Evolutionary conservation across 164 flowering plant species (phyloP), one percentile per base, ranked within the genome.

Genomic region (Sedum album): DNA sequence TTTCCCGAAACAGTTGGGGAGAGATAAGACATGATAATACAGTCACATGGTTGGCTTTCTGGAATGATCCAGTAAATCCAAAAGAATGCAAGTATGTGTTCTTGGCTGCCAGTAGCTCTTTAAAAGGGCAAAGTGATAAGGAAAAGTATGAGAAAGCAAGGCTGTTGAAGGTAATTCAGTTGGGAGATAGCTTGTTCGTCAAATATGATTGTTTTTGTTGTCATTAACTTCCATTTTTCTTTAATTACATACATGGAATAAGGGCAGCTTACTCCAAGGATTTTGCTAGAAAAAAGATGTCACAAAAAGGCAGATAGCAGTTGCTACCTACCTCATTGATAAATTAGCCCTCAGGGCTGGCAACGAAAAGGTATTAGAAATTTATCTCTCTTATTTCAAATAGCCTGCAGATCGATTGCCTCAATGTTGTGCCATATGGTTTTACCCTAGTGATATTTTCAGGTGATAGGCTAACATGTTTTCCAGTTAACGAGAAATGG

Each of bases 121-220:
- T 95, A 82, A 95, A 95, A 74, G 99, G 99, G 57, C 98, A 88
- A 78, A 95, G 99, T 81, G 99, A 95, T 81, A 95, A 85, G 79
- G 98, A 95, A 71, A 95, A 95, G 73, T 95, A 95, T 79, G 99
- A 95, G 84, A 95, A 95, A 79, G 97, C 99, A 35, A 88, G 99
- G 75, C 72, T 71, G 74, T 73, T 95, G 71, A 92, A 90, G 93
- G 99, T 93, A 66, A 53, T 35, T 57, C 33, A 13, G 18, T 57
- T 26, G 62, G 13, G 20, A 14, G 17, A 7, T 13, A 57, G 2
- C 57, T 57, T 30, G 18, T 28, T 57, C 31, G 9, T 11, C 6
- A 6, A 21, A 20, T 65, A 42, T 69, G n/a, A 33, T 2, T 18
- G 38, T 69, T 17, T 44, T 46, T 33, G n/a, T 49, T 51, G 49